Conservation (phyloP, 2,329 filamentous ascomycete species). For the Nemania abortiva region DNA sequence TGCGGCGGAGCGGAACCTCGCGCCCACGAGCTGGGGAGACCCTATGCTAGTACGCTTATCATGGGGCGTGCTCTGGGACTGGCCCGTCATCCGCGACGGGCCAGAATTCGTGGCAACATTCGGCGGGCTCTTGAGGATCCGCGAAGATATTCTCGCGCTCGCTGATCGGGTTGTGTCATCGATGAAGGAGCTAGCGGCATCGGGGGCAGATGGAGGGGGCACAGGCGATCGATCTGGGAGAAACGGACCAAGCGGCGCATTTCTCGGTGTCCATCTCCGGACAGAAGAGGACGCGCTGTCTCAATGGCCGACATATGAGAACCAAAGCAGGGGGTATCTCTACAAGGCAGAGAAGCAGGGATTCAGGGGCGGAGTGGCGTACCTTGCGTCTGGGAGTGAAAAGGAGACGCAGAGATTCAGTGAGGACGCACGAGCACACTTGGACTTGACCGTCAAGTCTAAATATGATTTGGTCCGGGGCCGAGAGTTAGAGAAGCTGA, state of each 20-base stretch:
- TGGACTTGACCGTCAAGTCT: slow-evolving; percentile 52
- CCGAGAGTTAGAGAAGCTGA: slow-evolving; percentile 49
- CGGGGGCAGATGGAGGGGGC: slow-evolving; percentile 41
- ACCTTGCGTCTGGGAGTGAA: slow-evolving; percentile 59
- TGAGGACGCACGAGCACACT: slow-evolving; percentile 44
- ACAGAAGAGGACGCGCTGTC: slow-evolving; percentile 60
- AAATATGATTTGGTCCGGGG: slow-evolving; percentile 54
- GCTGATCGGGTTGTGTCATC: slow-evolving; percentile 39
- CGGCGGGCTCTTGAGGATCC: slow-evolving; percentile 58
- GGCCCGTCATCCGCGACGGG: slow-evolving; percentile 59
- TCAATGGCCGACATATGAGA: slow-evolving; percentile 58
- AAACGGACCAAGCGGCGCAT: slow-evolving; percentile 35
- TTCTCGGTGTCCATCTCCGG: slow-evolving; percentile 59
- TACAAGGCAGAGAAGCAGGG: slow-evolving; percentile 48
- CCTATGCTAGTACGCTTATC: slow-evolving; percentile 54
- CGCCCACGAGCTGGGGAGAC: slow-evolving; percentile 39
- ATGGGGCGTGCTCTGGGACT: slow-evolving; percentile 60
- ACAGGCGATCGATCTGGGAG: not conserved
- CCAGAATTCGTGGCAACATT: slow-evolving; percentile 59
- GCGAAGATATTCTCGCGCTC: slow-evolving; percentile 50
- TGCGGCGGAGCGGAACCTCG: slow-evolving; percentile 38
- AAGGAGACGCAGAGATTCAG: slow-evolving; percentile 55
- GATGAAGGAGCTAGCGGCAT: slow-evolving; percentile 41
- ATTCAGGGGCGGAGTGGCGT: slow-evolving; percentile 53
- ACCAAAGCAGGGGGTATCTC: slow-evolving; percentile 57